These are phyloP conservation scores for Aspergillus tamarii DNA, from an alignment of 2,329 filamentous ascomycete species.

Conservation along the genomic window DNA sequence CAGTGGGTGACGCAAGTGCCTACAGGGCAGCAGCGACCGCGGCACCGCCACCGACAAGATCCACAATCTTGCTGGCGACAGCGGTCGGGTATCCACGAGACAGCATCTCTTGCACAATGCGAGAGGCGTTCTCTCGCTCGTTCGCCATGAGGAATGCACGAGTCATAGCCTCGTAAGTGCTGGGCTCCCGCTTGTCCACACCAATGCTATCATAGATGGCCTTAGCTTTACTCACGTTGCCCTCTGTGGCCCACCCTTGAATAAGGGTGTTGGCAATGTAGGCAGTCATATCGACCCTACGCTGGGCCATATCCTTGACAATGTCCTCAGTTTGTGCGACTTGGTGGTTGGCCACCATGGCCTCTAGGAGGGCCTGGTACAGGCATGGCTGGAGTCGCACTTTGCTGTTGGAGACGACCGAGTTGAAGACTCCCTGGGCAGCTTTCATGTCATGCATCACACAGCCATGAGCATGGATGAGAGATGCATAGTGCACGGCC, in stretches of 20 bases:
- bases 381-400: constrained; percentile 79
- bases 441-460: constrained; percentile 88
- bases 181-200: constrained; percentile 82
- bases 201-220: constrained; percentile 79
- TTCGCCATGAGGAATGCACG: constrained; percentile 85
- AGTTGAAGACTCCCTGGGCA: constrained; percentile 79
- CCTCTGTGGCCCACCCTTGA: constrained; percentile 89
- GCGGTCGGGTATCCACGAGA: constrained; percentile 86
- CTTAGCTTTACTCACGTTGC: constrained; percentile 77
- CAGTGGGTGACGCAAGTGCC: constrained; percentile 16
- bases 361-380: constrained; percentile 96
- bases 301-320: constrained; percentile 73
- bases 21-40: constrained; percentile 28
- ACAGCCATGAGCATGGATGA: constrained; percentile 95
- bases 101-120: constrained; percentile 86
- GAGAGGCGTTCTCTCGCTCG: constrained; percentile 74
- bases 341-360: constrained; percentile 91
- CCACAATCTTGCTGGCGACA: constrained; percentile 90
- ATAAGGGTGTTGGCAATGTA: constrained; percentile 99
- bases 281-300: constrained; percentile 81
- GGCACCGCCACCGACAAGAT: constrained; percentile 67
- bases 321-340: constrained; percentile 76
- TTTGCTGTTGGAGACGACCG: constrained; percentile 68
- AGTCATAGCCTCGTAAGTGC: constrained; percentile 98
- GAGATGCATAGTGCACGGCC: constrained; percentile 90